Conservation (phyloP, 352 stramenopile species). For the Globisporangium nodosum region DNA sequence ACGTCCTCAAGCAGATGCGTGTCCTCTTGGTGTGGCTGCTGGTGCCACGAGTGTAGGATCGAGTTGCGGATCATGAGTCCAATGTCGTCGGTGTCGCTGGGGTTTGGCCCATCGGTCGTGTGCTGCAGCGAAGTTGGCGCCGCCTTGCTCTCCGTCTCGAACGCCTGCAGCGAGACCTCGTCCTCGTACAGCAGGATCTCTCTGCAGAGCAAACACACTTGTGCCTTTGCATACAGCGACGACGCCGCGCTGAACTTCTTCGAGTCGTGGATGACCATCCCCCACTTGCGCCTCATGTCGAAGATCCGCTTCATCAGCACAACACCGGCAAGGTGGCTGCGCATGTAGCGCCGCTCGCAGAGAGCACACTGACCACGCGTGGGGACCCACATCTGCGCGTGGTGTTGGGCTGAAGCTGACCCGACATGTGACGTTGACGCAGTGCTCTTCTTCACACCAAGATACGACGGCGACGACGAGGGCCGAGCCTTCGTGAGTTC, state of each 20-base stretch:
- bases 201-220: constrained; percentile 38
- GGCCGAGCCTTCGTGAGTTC: constrained; percentile 9
- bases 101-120: too few species aligned
- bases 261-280: constrained; percentile 34
- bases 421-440: not conserved
- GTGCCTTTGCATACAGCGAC: constrained; percentile 29
- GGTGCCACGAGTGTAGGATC: constrained; percentile 26
- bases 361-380: constrained; percentile 29
- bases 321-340: constrained; percentile 27
- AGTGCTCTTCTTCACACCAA: not conserved
- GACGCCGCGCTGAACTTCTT: constrained; percentile 35
- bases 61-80: constrained; percentile 31
- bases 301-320: constrained; percentile 51
- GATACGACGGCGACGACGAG: constrained; percentile 8
- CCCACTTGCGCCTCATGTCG: constrained; percentile 39
- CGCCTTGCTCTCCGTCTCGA: not conserved
- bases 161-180: constrained; percentile 7
- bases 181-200: constrained; percentile 36
- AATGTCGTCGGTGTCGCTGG: constrained; percentile 10
- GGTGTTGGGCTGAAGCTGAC: not conserved
- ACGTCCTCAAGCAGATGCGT: constrained; percentile 28
- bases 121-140: too few species aligned
- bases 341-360: constrained; percentile 43
- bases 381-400: constrained; percentile 17
- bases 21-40: constrained; percentile 13